These are phyloP conservation scores for Aureobasidium sp. DNA, from an alignment of 2,329 filamentous ascomycete species.

Conservation along the genomic window DNA sequence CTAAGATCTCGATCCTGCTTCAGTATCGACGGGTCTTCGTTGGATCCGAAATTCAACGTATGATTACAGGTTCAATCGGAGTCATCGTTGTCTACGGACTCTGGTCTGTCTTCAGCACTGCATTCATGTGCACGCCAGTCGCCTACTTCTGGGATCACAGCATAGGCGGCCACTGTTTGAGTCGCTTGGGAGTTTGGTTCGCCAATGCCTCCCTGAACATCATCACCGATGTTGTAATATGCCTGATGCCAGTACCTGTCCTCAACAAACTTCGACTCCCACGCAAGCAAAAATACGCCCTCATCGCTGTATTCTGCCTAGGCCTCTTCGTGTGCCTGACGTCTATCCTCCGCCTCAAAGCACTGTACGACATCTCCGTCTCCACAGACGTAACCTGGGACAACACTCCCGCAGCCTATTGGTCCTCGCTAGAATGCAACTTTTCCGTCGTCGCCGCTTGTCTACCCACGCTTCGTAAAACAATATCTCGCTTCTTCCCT, in stretches of 20 bases:
- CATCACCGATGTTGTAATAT: slow-evolving; percentile 27
- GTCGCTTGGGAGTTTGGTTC: slow-evolving; percentile 35
- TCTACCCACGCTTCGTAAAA: slow-evolving; percentile 30
- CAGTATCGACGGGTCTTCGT: slow-evolving; percentile 41
- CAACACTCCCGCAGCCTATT: slow-evolving; percentile 26
- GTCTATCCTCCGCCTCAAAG: slow-evolving; percentile 24
- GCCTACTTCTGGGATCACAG: slow-evolving; percentile 32
- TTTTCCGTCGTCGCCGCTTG: slow-evolving; percentile 28
- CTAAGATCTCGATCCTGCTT: slow-evolving; percentile 38
- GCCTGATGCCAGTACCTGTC: slow-evolving; percentile 26
- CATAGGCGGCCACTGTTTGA: slow-evolving; percentile 30
- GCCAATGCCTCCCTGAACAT: slow-evolving; percentile 30
- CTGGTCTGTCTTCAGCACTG: slow-evolving; percentile 26
- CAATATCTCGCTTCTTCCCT: slow-evolving; percentile 28
- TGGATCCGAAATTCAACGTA: slow-evolving; percentile 27
- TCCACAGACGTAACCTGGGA: slow-evolving; percentile 22
- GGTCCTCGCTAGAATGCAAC: slow-evolving; percentile 29
- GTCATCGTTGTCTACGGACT: slow-evolving; percentile 24
- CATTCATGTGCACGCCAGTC: slow-evolving; percentile 34
- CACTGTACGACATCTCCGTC: slow-evolving; percentile 20
- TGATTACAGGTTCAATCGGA: slow-evolving; percentile 21
- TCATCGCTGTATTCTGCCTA: slow-evolving; percentile 27
- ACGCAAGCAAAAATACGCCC: slow-evolving; percentile 23
- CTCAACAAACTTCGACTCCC: slow-evolving; percentile 26
- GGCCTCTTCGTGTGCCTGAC: slow-evolving; percentile 26